Conservation (phyloP, 192 early-diverging fungal species). For the Backusella mclennaniae region DNA sequence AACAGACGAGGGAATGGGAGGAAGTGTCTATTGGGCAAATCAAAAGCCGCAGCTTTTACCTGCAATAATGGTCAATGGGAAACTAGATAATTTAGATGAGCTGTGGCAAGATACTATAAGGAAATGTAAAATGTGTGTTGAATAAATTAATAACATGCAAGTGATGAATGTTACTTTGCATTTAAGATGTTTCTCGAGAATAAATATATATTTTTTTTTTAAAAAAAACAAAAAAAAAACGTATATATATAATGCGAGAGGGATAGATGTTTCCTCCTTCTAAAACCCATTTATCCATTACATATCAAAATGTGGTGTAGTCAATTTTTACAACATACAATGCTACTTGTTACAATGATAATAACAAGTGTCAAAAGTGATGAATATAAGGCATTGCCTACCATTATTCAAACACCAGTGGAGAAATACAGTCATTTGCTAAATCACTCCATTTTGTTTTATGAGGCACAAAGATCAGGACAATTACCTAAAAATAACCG, state of each 20-base stretch:
- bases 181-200: neutral
- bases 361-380: neutral
- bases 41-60: neutral
- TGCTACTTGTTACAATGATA: neutral
- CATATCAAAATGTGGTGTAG: neutral
- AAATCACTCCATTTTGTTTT: slow-evolving; percentile 50
- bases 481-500: slow-evolving; percentile 45
- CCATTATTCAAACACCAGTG: neutral
- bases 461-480: slow-evolving; percentile 55
- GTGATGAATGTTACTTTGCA: neutral
- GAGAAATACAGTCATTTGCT: slow-evolving; percentile 28
- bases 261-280: neutral
- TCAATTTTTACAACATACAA: neutral
- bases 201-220: neutral
- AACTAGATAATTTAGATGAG: neutral
- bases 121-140: neutral
- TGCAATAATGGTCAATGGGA: neutral
- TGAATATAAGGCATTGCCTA: neutral
- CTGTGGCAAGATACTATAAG: neutral
- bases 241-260: neutral
- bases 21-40: slow-evolving; percentile 15
- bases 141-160: neutral
- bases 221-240: neutral
- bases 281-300: neutral
- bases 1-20: neutral